A percentile compares a stretch with the other conserved stretches of the same genome.
phyloP scores from a whole-genome alignment of 1,284 basidiomycete genomes.

The Leccinum angustisporum region DNA sequence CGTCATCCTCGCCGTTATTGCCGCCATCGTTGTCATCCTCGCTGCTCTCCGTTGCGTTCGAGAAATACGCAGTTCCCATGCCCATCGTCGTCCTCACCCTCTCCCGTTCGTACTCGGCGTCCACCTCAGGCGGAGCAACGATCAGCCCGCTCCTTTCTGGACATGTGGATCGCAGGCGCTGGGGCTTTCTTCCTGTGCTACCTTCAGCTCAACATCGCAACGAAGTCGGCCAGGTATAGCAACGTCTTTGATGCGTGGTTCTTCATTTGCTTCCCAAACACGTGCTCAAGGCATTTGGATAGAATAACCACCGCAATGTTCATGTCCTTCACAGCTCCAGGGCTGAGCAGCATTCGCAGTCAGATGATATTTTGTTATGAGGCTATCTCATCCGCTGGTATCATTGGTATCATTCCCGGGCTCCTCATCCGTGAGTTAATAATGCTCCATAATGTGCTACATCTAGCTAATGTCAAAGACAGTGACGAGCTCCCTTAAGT shows the following conservation, averaged over 20 bases:
- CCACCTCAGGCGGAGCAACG: constrained; percentile 44
- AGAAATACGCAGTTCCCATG: constrained; percentile 40
- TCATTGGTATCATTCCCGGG: constrained; percentile 81
- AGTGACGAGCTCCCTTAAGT: constrained; percentile 85
- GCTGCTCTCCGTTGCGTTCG: constrained; percentile 40
- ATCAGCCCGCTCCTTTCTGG: constrained; percentile 71
- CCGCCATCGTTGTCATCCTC: constrained; percentile 21
- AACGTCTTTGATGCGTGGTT: constrained; percentile 81
- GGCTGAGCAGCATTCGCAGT: constrained; percentile 69
- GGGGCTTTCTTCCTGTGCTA: constrained; percentile 65
- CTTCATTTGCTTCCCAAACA: constrained; percentile 1
- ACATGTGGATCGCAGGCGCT: constrained; percentile 76
- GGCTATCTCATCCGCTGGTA: constrained; percentile 79
- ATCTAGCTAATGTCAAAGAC: constrained; percentile 18
- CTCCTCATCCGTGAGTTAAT: constrained; percentile 71
- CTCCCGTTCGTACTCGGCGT: constrained; percentile 35
- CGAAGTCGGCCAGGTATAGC: constrained; percentile 76
- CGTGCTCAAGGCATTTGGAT: constrained; percentile 17
- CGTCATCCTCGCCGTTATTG: not conserved
- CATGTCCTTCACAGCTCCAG: constrained; percentile 78
- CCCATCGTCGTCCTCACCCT: constrained; percentile 29
- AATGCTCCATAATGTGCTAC: constrained; percentile 2
- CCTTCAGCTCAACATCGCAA: constrained; percentile 70
- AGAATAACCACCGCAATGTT: constrained; percentile 83
- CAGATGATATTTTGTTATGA: constrained; percentile 84